Evolutionary conservation across 2,329 filamentous ascomycete genomes (phyloP), one percentile per base, ranked within the genome.

Genomic region (Colletotrichum sp.): DNA sequence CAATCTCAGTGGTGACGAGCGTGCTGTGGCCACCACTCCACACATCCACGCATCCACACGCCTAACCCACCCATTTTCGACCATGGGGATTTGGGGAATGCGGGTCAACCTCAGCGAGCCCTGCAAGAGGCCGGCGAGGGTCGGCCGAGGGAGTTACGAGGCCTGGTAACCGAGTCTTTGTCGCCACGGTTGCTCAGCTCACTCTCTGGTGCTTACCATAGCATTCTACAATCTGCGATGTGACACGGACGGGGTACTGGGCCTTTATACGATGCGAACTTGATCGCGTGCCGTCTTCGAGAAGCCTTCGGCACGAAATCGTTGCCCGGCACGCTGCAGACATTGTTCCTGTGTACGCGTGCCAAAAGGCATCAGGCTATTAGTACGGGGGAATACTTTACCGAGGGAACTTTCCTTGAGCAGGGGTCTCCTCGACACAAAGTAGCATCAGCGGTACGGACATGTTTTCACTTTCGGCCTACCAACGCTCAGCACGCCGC

Each of bases 21-120:
- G 22, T 55, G 28, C 39, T 24, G 32, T 68, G 39, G 63, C 62
- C n/a, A 30, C 66, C 39, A 71, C 73, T 75, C 73, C 70, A 59
- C 64, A 36, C 34, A 68, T 64, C 73, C 70, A 73, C 73, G 73
- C 36, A 73, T 75, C 73, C 73, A 73, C 73, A 69, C 44, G n/a
- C 16, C 16, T 44, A 65, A 24, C 34, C 68, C 48, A 36, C 72
- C 59, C 59, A 8, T 44, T 28, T 66, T 44, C 67, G 34, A 64
- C 9, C 63, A 64, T 68, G 57, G 64, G 59, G 70, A 64, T 66
- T 52, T 52, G 59, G 68, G 60, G 28, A 39, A 32, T 68, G 59
- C 73, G 73, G 70, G 18, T 30, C 72, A 68, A 36, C 30, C 13
- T 62, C 16, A 60, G 59, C 44, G 16, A 66, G 22, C 67, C 62